Percentiles rank a stretch among this genome's conserved stretches.
These are phyloP conservation scores for Amphichorda felina DNA, from an alignment of 2,329 filamentous ascomycete genomes.

Conservation along the genomic window DNA sequence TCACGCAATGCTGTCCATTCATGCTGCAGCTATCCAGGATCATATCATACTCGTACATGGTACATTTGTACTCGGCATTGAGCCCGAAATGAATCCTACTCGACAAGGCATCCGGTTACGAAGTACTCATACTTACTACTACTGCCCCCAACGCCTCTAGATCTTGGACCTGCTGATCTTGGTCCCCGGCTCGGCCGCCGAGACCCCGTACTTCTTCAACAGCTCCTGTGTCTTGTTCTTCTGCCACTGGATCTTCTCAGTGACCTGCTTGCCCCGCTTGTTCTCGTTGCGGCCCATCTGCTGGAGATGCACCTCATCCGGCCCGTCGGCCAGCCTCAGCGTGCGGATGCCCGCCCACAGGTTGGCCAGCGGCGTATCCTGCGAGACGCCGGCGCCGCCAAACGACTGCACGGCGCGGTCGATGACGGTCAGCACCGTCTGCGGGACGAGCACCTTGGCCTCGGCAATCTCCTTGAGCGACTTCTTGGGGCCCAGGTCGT, in stretches of 20 bases:
- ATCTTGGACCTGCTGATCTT: constrained; percentile 37
- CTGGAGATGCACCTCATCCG: constrained; percentile 86
- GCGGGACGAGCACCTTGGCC: constrained; percentile 85
- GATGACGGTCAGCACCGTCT: constrained; percentile 73
- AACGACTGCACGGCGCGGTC: constrained; percentile 91
- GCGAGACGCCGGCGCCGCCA: constrained; percentile 80
- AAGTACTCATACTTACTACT: neutral
- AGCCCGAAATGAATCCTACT: no score
- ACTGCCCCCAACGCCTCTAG: constrained; percentile 20
- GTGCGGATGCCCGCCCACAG: constrained; percentile 77
- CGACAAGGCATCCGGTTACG: no score
- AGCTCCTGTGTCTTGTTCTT: constrained; percentile 52
- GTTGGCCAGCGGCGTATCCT: constrained; percentile 83
- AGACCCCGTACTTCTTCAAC: constrained; percentile 44
- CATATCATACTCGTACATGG: no score
- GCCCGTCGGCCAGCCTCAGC: constrained; percentile 79
- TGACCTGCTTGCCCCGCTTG: constrained; percentile 49
- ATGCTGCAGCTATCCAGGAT: no score
- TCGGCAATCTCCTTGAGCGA: constrained; percentile 89
- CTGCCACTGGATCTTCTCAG: constrained; percentile 52
- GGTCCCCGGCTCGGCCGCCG: constrained; percentile 35
- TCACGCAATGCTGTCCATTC: no score
- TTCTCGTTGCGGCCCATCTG: constrained; percentile 77
- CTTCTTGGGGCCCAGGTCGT: constrained; percentile 76
- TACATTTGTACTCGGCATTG: no score